These are phyloP conservation scores for Fusarium nematophilum DNA, from an alignment of 2,329 filamentous ascomycete genomes.

Conservation along the genomic window DNA sequence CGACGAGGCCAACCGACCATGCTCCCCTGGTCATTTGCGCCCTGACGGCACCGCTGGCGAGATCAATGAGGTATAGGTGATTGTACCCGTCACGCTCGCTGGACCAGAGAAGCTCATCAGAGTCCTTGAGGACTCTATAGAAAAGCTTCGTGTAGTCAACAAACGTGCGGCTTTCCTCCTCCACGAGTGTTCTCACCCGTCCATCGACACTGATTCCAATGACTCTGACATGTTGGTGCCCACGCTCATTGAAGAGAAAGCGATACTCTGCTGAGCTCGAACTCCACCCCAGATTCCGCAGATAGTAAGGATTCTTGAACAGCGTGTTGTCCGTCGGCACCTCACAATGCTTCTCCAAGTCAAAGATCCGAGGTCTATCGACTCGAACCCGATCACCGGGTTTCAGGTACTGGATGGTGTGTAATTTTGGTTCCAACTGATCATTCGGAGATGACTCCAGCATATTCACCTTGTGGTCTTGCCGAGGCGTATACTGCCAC, in stretches of 20 bases:
- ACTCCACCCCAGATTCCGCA: conserved; percentile 41
- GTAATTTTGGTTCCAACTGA: conserved; percentile 43
- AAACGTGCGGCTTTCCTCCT: conserved; percentile 43
- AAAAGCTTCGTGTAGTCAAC: conserved; percentile 40
- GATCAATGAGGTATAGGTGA: conserved; percentile 43
- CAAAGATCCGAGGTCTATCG: conserved; percentile 43
- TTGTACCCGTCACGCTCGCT: conserved; percentile 46
- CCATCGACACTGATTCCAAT: conserved; percentile 32
- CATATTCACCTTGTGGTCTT: conserved; percentile 30
- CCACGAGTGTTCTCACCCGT: conserved; percentile 29
- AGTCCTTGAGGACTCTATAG: conserved; percentile 11
- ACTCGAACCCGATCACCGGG: conserved; percentile 40
- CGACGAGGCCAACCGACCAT: conserved; percentile 41
- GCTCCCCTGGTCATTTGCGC: conserved; percentile 42
- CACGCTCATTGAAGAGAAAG: conserved; percentile 45
- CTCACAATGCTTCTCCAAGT: conserved; percentile 30
- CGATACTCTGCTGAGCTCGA: conserved; percentile 38
- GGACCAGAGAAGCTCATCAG: conserved; percentile 43
- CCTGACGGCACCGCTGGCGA: conserved; percentile 25
- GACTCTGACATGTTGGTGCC: conserved; percentile 38
- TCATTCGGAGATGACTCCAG: conserved; percentile 44
- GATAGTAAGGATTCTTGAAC: conserved; percentile 40
- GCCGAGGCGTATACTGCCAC: conserved; percentile 39
- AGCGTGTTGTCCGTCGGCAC: conserved; percentile 34
- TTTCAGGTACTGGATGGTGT: conserved; percentile 38